A percentile compares a stretch with the other conserved stretches of the same genome.
phyloP scores from a whole-genome alignment of 768 basidiomycete genomes.

The Lactarius trivialis region DNA sequence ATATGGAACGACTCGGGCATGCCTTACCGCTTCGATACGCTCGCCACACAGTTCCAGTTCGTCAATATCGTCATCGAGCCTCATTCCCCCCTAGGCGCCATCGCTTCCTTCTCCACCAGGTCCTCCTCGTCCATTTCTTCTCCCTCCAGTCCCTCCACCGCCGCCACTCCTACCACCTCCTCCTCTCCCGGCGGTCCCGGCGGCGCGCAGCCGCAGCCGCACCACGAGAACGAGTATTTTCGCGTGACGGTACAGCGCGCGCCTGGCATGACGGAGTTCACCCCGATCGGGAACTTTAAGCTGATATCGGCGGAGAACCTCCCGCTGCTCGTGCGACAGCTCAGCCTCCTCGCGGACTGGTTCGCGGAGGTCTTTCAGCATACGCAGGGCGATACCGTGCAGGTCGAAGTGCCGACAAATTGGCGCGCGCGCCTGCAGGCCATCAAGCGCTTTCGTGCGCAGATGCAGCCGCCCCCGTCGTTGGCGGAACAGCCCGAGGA shows the following conservation, averaged over 20 bases:
- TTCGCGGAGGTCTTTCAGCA: constrained; percentile 78
- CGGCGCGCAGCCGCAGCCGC: constrained; percentile 35
- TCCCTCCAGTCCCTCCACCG: not conserved
- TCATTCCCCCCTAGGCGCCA: constrained; percentile 67
- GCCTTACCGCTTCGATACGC: constrained; percentile 85
- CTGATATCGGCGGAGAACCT: constrained; percentile 85
- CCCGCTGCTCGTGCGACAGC: constrained; percentile 81
- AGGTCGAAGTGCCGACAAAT: constrained; percentile 79
- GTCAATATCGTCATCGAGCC: constrained; percentile 97
- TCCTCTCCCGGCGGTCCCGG: not conserved
- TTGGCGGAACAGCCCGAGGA: constrained; percentile 21
- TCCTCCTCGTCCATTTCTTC: not conserved
- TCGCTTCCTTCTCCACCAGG: constrained; percentile 63
- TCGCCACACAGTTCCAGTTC: constrained; percentile 91
- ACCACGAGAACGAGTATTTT: constrained; percentile 93
- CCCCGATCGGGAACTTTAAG: constrained; percentile 90
- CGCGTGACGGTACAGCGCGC: constrained; percentile 88
- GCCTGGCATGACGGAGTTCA: constrained; percentile 87
- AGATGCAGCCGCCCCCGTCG: constrained; percentile 22
- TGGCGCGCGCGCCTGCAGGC: constrained; percentile 78
- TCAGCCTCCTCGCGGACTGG: constrained; percentile 84
- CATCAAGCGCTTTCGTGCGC: constrained; percentile 58
- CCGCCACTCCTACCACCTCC: not conserved
- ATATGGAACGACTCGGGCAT: constrained; percentile 97
- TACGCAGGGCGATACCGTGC: constrained; percentile 63